phyloP scores from a whole-genome alignment of 163 green algal species.

The Scenedesmus sp. region DNA sequence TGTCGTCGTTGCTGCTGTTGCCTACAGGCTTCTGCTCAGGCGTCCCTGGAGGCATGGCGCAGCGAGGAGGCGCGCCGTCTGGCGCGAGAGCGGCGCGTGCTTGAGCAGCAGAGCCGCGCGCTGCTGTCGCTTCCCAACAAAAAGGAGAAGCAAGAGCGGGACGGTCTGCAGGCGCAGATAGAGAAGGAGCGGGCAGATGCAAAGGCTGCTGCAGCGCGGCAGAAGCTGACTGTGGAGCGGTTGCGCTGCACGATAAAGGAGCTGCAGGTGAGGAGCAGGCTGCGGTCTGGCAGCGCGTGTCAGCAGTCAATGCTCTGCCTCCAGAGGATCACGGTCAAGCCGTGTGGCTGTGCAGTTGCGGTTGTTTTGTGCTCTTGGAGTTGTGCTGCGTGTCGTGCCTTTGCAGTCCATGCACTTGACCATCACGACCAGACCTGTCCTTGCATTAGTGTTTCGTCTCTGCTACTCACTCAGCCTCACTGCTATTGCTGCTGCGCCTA shows the following conservation, averaged over 20 bases:
- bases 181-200: conserved; percentile 74
- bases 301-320: not conserved
- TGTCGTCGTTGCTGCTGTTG: not conserved
- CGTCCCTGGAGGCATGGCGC: conserved; percentile 59
- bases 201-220: conserved; percentile 74
- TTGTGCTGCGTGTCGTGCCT: too few species aligned
- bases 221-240: conserved; percentile 87
- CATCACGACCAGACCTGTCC: too few species aligned
- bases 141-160: conserved; percentile 77
- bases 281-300: not conserved
- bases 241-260: conserved; percentile 84
- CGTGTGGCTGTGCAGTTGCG: too few species aligned
- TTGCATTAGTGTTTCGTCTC: not conserved
- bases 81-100: conserved; percentile 65
- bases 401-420: not conserved
- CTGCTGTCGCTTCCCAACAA: conserved; percentile 79
- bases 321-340: too few species aligned
- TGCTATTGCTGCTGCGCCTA: conserved; percentile 14
- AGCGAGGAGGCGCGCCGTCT: conserved; percentile 63
- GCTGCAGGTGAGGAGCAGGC: conserved; percentile 68
- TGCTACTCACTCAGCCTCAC: not conserved
- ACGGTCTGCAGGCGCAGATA: conserved; percentile 75
- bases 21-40: conserved; percentile 59
- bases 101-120: conserved; percentile 75
- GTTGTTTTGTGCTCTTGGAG: too few species aligned